A percentile compares a stretch with the other conserved stretches of the same genome.
Evolutionary conservation across 2,329 filamentous ascomycete genomes (phyloP).

Genomic region (Penicillium sp.): DNA sequence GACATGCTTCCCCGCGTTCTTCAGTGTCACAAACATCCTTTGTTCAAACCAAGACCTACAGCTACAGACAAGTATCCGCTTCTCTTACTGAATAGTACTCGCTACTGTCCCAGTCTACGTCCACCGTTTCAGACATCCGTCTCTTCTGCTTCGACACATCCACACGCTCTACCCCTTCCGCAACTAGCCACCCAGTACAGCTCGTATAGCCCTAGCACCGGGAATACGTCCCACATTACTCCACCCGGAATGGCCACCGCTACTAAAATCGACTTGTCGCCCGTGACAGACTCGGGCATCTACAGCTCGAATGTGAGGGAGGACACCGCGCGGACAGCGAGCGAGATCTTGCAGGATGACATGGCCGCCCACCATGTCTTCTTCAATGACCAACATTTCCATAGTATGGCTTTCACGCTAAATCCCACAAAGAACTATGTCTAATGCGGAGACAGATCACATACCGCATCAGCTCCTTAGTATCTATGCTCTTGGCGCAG

Average conservation of each 20-base stretch:
- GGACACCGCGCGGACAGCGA: slow-evolving; percentile 54
- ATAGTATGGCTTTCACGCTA: slow-evolving; percentile 41
- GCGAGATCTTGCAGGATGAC: slow-evolving; percentile 66
- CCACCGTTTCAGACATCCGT: neutral
- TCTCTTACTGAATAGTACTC: neutral
- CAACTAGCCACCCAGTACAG: neutral
- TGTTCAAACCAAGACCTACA: neutral
- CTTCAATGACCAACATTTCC: slow-evolving; percentile 66
- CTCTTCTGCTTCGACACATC: neutral
- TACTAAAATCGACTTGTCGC: slow-evolving; percentile 40
- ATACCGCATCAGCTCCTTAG: slow-evolving; percentile 69
- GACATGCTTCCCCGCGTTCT: neutral
- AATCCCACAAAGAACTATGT: neutral
- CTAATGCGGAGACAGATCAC: slow-evolving; percentile 48
- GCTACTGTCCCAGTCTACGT: neutral
- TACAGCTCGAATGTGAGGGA: slow-evolving; percentile 43
- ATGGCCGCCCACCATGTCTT: slow-evolving; percentile 66
- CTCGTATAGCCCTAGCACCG: neutral
- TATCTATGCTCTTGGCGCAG: slow-evolving; percentile 65
- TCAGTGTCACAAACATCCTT: neutral
- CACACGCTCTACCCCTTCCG: neutral
- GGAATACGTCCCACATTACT: neutral
- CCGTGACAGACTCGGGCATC: slow-evolving; percentile 36
- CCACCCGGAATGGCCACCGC: slow-evolving; percentile 42
- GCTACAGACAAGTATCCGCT: neutral